Conservation (phyloP, 108 stramenopile species). For the Stephanodiscus minutulus region DNA sequence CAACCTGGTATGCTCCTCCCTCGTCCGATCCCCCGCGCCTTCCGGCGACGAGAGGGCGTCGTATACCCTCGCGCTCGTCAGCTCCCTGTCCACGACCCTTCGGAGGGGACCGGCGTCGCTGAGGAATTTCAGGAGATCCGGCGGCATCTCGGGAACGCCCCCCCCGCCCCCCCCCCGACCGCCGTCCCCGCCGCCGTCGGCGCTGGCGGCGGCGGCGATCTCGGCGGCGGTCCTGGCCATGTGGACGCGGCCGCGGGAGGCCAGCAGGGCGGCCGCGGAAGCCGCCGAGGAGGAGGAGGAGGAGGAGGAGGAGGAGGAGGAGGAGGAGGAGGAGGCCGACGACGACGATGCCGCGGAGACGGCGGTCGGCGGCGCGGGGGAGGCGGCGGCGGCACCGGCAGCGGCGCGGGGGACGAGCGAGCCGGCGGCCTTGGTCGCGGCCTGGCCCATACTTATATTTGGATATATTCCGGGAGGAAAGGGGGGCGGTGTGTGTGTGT, state of each 20-base stretch:
- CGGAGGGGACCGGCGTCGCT: constrained; percentile 52
- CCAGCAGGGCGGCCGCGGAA: no score
- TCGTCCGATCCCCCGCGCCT: constrained; percentile 11
- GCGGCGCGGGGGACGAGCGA: background rate
- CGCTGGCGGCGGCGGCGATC: background rate
- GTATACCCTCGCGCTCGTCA: constrained; percentile 51
- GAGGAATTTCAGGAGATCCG: constrained; percentile 52
- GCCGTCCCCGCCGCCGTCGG: background rate
- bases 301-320: background rate
- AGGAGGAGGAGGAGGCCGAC: background rate
- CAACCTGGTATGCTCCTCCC: constrained; percentile 29
- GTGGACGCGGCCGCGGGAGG: background rate
- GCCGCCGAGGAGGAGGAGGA: no score
- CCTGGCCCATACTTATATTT: background rate
- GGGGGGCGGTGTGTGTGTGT: no score
- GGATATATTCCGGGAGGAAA: no score
- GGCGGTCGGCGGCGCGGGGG: background rate
- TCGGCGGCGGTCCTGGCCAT: background rate
- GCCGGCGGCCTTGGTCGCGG: background rate
- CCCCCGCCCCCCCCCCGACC: background rate
- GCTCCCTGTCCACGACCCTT: constrained; percentile 45
- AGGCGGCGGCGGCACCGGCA: background rate
- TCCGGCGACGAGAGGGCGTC: constrained; percentile 22
- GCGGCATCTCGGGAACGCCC: constrained; percentile 18
- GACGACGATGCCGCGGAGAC: background rate